Conservation (phyloP, 306 rosid species). For the Echinosophora koreensis region DNA sequence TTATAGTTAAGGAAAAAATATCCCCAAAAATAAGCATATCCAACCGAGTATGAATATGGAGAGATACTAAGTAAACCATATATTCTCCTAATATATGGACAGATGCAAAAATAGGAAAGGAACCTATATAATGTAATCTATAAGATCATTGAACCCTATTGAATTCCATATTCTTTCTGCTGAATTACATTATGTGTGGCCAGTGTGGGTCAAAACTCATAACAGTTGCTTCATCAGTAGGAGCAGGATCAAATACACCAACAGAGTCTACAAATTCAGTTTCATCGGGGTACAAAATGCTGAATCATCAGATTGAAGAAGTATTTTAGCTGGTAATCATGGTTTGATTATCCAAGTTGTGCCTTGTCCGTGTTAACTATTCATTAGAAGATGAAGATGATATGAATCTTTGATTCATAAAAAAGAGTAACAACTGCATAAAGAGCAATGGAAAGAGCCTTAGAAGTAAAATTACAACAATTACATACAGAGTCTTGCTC, state of each 20-base stretch:
- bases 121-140: not conserved
- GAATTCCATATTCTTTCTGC: slow-evolving; percentile 11
- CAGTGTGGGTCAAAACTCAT: too few species aligned
- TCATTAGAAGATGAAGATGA: too few species aligned
- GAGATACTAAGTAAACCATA: not conserved
- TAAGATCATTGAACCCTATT: not conserved
- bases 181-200: slow-evolving; percentile 37
- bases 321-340: slow-evolving; percentile 12
- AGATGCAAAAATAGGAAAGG: not conserved
- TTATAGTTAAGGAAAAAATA: too few species aligned
- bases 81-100: not conserved
- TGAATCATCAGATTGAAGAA: not conserved
- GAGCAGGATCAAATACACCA: slow-evolving; percentile 66
- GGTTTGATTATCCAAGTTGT: slow-evolving; percentile 11
- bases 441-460: too few species aligned
- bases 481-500: too few species aligned
- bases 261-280: slow-evolving; percentile 70
- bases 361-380: slow-evolving; percentile 35
- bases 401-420: too few species aligned
- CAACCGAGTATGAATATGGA: slow-evolving; percentile 1
- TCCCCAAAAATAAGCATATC: not conserved
- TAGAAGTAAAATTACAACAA: too few species aligned
- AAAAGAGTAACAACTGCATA: too few species aligned
- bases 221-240: slow-evolving; percentile 72
- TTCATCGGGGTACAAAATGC: slow-evolving; percentile 72